Base-by-base conservation (phyloP, 1,139 yeast genomes). In the Hansenula sp. region DNA sequence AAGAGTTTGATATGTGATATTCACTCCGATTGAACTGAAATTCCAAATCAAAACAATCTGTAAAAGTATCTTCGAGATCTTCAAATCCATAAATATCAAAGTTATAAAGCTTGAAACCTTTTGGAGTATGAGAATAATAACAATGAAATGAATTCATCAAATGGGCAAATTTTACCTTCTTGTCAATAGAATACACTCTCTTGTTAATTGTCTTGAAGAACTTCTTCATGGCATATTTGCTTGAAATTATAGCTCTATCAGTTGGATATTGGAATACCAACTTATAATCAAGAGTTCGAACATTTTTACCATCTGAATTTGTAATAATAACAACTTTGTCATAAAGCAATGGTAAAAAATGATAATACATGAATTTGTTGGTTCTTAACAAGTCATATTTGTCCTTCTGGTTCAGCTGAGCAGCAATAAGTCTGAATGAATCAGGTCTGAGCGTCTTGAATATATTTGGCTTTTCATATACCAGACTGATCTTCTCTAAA, bases 141-240 rank as follows among this genome's bases (percentile, higher is more conserved):
- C n/a, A 21, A 21, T 31, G 26, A 9, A 31, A 14, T 14, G 14
- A 14, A 4, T 21, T 31, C 3, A 31, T 21, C 19, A 31, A n/a
- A 5, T 10, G 6, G 5, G 24, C 6, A 14, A 7, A 14, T 21
- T 21, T 21, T 12, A 14, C 16, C 4, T 12, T 17, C 7, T 13
- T 3, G 17, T 21, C 17, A n/a, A 22, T 6, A 16, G 14, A 16
- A 6, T 13, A 22, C 3, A 22, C 14, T 3, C 6, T 34, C 18
- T 34, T 37, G 35, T 12, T 18, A 19, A 29, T 11, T 2, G 24
- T 34, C 21, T 29, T 37, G 35, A 39, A 37, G n/a, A 39, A 39
- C 21, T 29, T 34, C 18, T 34, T 36, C 4, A 34, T 8, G 3
- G 39, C 32, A 3, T 6, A 2, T 9, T 16, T 20, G 4, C 36